A percentile compares a stretch with the other conserved stretches of the same genome.
phyloP scores from a whole-genome alignment of 768 basidiomycete species.

The Trametes maxima region DNA sequence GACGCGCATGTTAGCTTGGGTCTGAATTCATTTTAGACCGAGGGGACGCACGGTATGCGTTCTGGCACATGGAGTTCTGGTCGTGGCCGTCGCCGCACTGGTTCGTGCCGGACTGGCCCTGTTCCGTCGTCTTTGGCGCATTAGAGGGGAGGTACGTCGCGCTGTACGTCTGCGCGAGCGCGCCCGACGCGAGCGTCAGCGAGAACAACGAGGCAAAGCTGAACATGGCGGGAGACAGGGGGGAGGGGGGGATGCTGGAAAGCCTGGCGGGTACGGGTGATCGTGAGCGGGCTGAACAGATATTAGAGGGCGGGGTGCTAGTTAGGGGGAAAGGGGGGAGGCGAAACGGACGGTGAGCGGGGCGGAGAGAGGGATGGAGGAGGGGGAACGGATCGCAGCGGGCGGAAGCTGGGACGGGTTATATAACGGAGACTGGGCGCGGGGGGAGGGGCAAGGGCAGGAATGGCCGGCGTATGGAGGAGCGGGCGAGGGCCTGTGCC shows the following conservation, averaged over 20 bases:
- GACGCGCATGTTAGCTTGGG: neutral
- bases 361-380: too few species aligned
- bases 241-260: neutral
- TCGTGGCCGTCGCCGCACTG: slow-evolving; percentile 58
- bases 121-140: slow-evolving; percentile 49
- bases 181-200: slow-evolving; percentile 21
- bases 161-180: slow-evolving; percentile 40
- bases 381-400: too few species aligned
- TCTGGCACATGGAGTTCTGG: slow-evolving; percentile 68
- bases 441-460: too few species aligned
- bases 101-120: slow-evolving; percentile 66
- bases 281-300: neutral
- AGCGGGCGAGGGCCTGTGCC: too few species aligned
- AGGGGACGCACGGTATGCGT: slow-evolving; percentile 53
- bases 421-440: too few species aligned
- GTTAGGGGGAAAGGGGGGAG: neutral
- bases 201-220: slow-evolving; percentile 15
- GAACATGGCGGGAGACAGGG: slow-evolving; percentile 2
- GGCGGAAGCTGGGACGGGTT: too few species aligned
- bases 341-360: neutral
- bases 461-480: too few species aligned
- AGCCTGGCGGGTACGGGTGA: neutral
- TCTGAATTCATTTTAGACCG: neutral
- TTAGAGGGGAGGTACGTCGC: slow-evolving; percentile 54
- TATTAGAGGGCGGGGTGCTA: neutral